Percentiles rank a stretch among this genome's conserved stretches.
phyloP scores from a whole-genome alignment of 371 early-diverging fungal genomes.

The Apophysomyces sp. region DNA sequence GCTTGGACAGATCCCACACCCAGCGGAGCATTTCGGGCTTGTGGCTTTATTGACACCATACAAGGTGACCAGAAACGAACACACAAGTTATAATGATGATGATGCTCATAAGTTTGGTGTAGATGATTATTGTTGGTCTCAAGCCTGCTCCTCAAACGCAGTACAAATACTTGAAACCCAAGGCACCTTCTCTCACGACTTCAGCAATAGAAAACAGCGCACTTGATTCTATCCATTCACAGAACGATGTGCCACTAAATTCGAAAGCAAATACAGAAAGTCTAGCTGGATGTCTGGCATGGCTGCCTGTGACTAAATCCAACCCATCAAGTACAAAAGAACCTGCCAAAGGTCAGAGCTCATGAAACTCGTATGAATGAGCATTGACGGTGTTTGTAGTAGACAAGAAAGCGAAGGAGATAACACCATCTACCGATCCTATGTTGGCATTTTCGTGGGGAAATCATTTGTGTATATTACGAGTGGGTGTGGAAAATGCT shows the following conservation, averaged over 20 bases:
- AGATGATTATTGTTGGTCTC: constrained; percentile 74
- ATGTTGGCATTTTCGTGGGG: constrained; percentile 69
- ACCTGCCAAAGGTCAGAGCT: constrained; percentile 9
- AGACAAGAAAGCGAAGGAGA: constrained; percentile 19
- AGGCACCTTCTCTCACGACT: constrained; percentile 8
- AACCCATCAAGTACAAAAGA: constrained; percentile 11
- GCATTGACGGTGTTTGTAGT: not conserved
- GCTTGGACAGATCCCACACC: constrained; percentile 60
- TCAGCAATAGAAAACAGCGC: not conserved
- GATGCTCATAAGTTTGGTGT: not conserved
- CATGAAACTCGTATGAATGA: not conserved
- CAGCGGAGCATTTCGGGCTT: constrained; percentile 66
- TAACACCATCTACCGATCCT: constrained; percentile 37
- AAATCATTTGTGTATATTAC: constrained; percentile 56
- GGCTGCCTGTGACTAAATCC: constrained; percentile 59
- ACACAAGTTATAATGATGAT: no score
- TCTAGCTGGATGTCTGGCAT: constrained; percentile 61
- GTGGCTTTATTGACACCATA: constrained; percentile 76
- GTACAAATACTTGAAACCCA: constrained; percentile 63
- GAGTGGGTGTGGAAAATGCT: constrained; percentile 34
- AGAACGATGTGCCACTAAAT: constrained; percentile 6
- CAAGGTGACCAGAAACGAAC: constrained; percentile 43
- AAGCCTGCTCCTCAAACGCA: constrained; percentile 74
- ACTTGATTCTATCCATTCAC: not conserved
- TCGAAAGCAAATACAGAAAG: constrained; percentile 30